Evolutionary conservation across 768 basidiomycete species (phyloP), one percentile per base, ranked within the genome.

Genomic region (Tulasnella sp.): DNA sequence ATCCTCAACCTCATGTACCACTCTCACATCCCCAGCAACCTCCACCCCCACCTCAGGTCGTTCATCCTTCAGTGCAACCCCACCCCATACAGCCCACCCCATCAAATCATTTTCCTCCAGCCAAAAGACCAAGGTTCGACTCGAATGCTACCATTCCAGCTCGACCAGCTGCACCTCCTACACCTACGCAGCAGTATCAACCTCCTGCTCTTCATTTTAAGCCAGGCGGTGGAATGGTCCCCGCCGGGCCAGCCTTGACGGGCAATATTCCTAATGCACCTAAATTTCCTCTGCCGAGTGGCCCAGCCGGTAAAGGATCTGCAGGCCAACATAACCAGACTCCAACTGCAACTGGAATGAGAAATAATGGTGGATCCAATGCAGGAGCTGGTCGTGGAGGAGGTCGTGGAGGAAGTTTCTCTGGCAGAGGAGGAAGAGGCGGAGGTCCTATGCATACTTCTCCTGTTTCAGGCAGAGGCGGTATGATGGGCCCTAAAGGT

Each of bases 71-170:
- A 31, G 55, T 57, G 32, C 57, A 49, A 5, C 56, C 41, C 7
- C 78, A 75, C 58, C 69, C 70, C 16, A 66, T 68, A 13, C 73
- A 73, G 52, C 83, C 86, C 56, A 68, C 76, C 0, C 76, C 81
- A 8, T 80, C 81, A 31, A 83, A 84, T 58, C 82, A 87, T 60
- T 70, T 81, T n/a, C 91, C 91, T 7, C 90, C 91, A 2, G 89
- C 89, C 1, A 95, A 95, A 64, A 72, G 91, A 47, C 88, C 81
- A 58, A 76, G 89, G 37, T 91, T 91, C 61, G 91, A 93, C 37
- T 53, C 37, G 24, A 45, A 53, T 37, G 40, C 41, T 13, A 43
- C 19, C 28, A 51, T 53, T 28, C 50, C 42, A 10, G 32, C 42
- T 57, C 77, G 78, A 58, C 69, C 73, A 12, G 73, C 72, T 72